Evolutionary conservation across 257 asterid species (phyloP).

Genomic region (Pogostemon cablin): DNA sequence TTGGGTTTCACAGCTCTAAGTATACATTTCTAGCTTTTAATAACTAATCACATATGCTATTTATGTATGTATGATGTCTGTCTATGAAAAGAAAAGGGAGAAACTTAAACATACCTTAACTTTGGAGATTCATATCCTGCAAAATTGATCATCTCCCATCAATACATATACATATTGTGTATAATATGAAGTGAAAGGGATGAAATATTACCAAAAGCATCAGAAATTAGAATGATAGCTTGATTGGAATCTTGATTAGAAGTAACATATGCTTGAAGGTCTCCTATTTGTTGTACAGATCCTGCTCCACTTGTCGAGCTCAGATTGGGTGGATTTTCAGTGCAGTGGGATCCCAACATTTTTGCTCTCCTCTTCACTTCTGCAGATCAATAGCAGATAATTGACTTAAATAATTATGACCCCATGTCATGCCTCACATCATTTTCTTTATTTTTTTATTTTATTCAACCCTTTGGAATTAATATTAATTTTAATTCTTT

Average conservation of each 20-base stretch:
- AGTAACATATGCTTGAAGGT: slow-evolving; percentile 49
- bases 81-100: slow-evolving; percentile 12
- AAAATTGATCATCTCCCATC: neutral
- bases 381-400: neutral
- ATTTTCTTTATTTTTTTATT: too few relatives aligned
- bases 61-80: too few relatives aligned
- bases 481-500: too few relatives aligned
- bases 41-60: too few relatives aligned
- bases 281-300: slow-evolving; percentile 51
- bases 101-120: slow-evolving; percentile 48
- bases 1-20: too few relatives aligned
- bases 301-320: slow-evolving; percentile 46
- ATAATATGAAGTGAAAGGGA: neutral
- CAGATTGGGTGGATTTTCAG: slow-evolving; percentile 50
- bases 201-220: slow-evolving; percentile 55
- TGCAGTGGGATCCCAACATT: slow-evolving; percentile 58
- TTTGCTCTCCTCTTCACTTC: neutral
- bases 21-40: too few relatives aligned
- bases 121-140: slow-evolving; percentile 68
- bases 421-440: too few relatives aligned
- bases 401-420: too few relatives aligned
- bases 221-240: slow-evolving; percentile 58
- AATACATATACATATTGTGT: too few relatives aligned
- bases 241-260: slow-evolving; percentile 51
- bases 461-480: too few relatives aligned